Base-by-base conservation (phyloP, 2,329 filamentous ascomycete species). In the Cordyceps farinosa region DNA sequence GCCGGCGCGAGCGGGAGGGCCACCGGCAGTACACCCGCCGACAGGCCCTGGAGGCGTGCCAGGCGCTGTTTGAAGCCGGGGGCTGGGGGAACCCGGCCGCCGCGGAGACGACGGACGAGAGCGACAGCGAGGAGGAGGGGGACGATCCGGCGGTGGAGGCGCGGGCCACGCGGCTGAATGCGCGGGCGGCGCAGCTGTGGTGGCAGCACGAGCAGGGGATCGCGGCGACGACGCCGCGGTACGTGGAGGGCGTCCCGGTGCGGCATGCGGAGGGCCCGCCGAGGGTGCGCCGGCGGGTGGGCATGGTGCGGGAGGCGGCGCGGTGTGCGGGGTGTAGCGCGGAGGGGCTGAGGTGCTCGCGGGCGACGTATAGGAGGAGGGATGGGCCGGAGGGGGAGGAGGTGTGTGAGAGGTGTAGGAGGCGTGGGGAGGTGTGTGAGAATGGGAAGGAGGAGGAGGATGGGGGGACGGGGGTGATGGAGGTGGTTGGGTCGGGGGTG, bases 241-340 rank as follows among this genome's bases (percentile, higher is more conserved):
- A 75, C 54, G 48, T 73, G 5, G 70, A 74, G 6, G 72, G 73
- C 2, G 61, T 69, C 3, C 72, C 73, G 0, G 65, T 64, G 40
- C 69, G 70, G 40, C 53, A 68, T 3, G 34, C 66, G 4, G 22
- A 61, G 1, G 52, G 65, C 5, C 65, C 67, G 36, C 69, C 65
- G 6, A 47, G 65, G 40, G 52, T 73, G 44, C 36, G 50, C 42
- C 32, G 53, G 13, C 57, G 53, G 29, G 9, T 30, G 27, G 9
- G 2, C 34, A 42, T 40, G 5, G 42, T 40, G 1, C 9, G 3
- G 30, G 29, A 42, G 1, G 57, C 65, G 13, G 58, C 32, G 6
- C 59, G 59, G 15, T 75, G 73, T 52, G 63, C 70, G 15, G 69
- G 69, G 40, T 75, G 73, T 52, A 53, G 57, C 9, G 63, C 54